These are phyloP conservation scores for Lepidopterella palustris DNA, from an alignment of 495 filamentous ascomycete species.

Conservation along the genomic window DNA sequence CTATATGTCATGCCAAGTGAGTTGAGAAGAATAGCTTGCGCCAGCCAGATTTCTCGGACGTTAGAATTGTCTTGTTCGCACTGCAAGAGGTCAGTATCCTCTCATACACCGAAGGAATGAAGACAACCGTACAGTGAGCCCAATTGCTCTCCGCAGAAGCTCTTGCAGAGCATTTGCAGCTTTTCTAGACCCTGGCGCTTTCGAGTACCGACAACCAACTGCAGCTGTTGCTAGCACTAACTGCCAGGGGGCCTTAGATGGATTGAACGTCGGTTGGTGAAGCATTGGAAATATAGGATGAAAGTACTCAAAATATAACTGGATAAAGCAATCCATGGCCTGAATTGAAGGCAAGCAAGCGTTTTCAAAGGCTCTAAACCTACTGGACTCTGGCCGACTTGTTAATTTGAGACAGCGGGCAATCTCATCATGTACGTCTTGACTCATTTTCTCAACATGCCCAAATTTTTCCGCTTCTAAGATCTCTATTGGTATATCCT, in stretches of 20 bases:
- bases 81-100: neutral
- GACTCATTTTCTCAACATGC: conserved; percentile 3
- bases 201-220: conserved; percentile 13
- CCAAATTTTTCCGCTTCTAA: conserved; percentile 4
- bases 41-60: conserved; percentile 3
- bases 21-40: conserved; percentile 5
- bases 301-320: conserved; percentile 18
- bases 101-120: neutral
- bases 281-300: conserved; percentile 14
- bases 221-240: conserved; percentile 9
- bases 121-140: neutral
- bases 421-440: neutral
- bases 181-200: neutral
- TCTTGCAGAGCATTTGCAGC: conserved; percentile 3
- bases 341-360: conserved; percentile 2
- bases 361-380: neutral
- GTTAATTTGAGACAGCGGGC: neutral
- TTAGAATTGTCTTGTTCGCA: conserved; percentile 3
- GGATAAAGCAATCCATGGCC: conserved; percentile 11
- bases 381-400: neutral
- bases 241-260: conserved; percentile 5
- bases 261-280: conserved; percentile 14
- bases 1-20: conserved; percentile 7
- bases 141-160: neutral
- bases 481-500: neutral